Evolutionary conservation across 345 rosid genomes (phyloP), one percentile per base, ranked within the genome.

Genomic region (Sisymbrium irio): DNA sequence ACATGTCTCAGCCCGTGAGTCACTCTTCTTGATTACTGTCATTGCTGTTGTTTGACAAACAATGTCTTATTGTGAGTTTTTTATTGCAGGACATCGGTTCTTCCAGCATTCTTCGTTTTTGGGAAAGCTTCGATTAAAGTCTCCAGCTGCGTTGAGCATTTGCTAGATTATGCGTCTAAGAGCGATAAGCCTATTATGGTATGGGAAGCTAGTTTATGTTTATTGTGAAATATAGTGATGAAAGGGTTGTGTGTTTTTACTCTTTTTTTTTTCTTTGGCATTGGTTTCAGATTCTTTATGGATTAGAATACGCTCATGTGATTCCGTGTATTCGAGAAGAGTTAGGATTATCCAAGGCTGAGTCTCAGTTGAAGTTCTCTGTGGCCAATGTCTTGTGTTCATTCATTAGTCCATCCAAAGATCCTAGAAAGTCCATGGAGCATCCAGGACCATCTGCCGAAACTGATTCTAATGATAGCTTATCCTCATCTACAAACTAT

Each of bases 1-100:
- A 84, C 98, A 0, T 94, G 98, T 76, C 92, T 89, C 33, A 94
- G 96, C 85, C 96, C 95, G 97, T 94, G 59, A 86, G 96, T 81
- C 37, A 10, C 25, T 2, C 8, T 69, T 56, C 20, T 47, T 63
- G 51, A 27, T 45, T 53, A 61, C 5, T 39, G 13, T 62, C 7
- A 6, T 45, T 50, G 17, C 44, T 14, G 42, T 62, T 44, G 47
- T 54, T 55, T 7, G 35, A 32, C 6, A 18, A 39, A n/a, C n/a
- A n/a, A 67, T 17, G 15, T 67, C 25, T 25, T 12, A 32, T 12
- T 47, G 60, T 10, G 53, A 6, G 30, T 14, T 2, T 36, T 46
- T 46, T 55, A 1, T 59, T 62, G 80, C 85, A 94, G 96, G 78
- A 89, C 97, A 40, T 85, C 98, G 27, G 86, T 71, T 2, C 85